Percentiles rank a stretch among this genome's conserved stretches.
phyloP scores from a whole-genome alignment of 1,139 yeast species.

The Candida sp. region DNA sequence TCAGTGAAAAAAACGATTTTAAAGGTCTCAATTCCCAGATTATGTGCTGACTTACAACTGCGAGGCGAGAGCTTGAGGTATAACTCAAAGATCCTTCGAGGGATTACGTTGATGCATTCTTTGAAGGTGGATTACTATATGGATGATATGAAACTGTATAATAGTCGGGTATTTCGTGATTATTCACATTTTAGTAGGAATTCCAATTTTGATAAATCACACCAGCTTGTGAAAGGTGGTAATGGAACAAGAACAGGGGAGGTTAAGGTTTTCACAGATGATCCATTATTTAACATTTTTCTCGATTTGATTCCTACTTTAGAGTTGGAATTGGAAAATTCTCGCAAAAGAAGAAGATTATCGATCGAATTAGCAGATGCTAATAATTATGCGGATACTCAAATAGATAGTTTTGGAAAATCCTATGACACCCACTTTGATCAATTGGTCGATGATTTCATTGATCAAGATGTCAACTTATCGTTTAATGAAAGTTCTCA shows the following conservation, averaged over 20 bases:
- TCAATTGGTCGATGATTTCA: conserved; percentile 8
- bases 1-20: conserved; percentile 34
- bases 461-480: conserved; percentile 9
- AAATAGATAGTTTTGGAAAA: conserved; percentile 8
- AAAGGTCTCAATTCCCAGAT: conserved; percentile 43
- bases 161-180: conserved; percentile 22
- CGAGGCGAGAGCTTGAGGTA: conserved; percentile 35
- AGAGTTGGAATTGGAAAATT: conserved; percentile 4
- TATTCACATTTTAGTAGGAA: neutral
- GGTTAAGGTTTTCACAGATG: conserved; percentile 16
- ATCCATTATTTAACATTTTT: conserved; percentile 37
- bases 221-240: neutral
- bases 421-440: conserved; percentile 6
- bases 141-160: conserved; percentile 26
- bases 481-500: conserved; percentile 4
- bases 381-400: neutral
- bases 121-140: conserved; percentile 47
- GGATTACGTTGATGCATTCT: conserved; percentile 52
- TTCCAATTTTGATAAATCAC: neutral
- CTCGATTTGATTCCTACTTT: conserved; percentile 21
- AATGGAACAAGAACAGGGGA: conserved; percentile 5
- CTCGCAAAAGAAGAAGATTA: conserved; percentile 1
- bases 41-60: conserved; percentile 33
- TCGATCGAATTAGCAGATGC: conserved; percentile 10
- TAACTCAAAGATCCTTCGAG: conserved; percentile 52